A percentile compares a stretch with the other conserved stretches of the same genome.
phyloP scores from a whole-genome alignment of 2,329 filamentous ascomycete genomes.

The Sclerotinia nivalis region DNA sequence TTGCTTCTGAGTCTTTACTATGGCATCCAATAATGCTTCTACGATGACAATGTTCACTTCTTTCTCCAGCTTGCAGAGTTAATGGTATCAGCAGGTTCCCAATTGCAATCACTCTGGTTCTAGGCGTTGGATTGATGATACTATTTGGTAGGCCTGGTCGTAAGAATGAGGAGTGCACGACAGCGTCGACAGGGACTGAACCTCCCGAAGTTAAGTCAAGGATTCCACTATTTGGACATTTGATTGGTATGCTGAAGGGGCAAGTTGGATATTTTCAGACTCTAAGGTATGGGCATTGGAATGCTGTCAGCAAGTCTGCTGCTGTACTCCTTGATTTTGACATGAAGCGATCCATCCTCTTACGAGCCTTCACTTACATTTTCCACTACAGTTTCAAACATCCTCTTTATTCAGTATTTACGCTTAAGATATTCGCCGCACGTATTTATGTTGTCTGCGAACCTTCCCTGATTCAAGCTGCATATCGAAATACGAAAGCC shows the following conservation, averaged over 20 bases:
- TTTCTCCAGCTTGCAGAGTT: not conserved
- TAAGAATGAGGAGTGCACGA: not conserved
- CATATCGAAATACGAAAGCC: constrained; percentile 45
- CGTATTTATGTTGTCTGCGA: constrained; percentile 50
- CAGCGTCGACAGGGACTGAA: constrained; percentile 38
- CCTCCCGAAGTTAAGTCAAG: constrained; percentile 46
- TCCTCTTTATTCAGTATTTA: constrained; percentile 43
- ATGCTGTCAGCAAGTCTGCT: not conserved
- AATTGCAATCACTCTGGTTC: not conserved
- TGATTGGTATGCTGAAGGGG: constrained; percentile 46
- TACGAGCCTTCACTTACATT: constrained; percentile 27
- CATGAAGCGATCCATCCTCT: not conserved
- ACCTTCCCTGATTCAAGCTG: constrained; percentile 45
- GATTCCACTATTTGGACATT: constrained; percentile 50
- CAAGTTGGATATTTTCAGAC: constrained; percentile 44
- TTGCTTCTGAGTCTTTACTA: not conserved
- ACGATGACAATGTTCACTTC: not conserved
- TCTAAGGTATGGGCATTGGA: constrained; percentile 43
- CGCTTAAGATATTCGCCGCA: constrained; percentile 48
- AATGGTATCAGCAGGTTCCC: not conserved
- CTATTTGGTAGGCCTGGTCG: not conserved
- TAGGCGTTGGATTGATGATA: not conserved
- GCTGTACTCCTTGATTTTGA: not conserved
- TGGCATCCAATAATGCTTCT: not conserved
- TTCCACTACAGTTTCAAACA: constrained; percentile 27